Conservation (phyloP, 176 grass and related monocot genomes). For the Eleusine indica region DNA sequence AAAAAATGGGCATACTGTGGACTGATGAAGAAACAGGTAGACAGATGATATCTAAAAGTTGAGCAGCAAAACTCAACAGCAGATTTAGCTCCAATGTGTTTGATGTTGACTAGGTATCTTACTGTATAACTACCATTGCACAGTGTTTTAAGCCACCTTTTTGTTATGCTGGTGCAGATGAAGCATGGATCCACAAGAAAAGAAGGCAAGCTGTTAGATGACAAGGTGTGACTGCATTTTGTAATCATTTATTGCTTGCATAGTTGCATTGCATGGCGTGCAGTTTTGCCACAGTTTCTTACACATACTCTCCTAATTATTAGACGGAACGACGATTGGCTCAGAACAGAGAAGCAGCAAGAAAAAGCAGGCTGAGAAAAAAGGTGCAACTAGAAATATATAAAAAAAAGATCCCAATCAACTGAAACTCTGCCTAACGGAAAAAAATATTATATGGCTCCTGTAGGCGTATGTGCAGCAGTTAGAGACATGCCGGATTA, state of each 20-base stretch:
- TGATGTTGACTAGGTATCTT: constrained; percentile 14
- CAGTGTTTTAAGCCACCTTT: constrained; percentile 32
- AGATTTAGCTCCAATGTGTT: constrained; percentile 29
- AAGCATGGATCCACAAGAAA: constrained; percentile 70
- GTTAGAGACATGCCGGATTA: constrained; percentile 81
- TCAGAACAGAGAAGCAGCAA: constrained; percentile 97
- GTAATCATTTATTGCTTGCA: constrained; percentile 20
- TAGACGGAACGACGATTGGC: constrained; percentile 84
- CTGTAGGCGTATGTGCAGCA: constrained; percentile 90
- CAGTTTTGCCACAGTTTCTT: constrained; percentile 36
- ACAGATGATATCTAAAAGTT: constrained; percentile 22
- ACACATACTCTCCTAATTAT: constrained; percentile 25
- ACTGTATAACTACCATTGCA: constrained; percentile 36
- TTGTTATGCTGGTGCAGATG: constrained; percentile 56
- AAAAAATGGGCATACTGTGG: constrained; percentile 32
- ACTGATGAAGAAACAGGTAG: constrained; percentile 18
- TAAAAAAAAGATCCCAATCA: neutral
- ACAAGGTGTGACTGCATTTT: constrained; percentile 64
- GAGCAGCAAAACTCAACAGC: constrained; percentile 30
- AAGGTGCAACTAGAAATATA: constrained; percentile 57
- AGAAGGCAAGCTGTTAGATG: constrained; percentile 66
- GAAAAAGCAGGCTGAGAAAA: constrained; percentile 95
- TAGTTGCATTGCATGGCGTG: constrained; percentile 12
- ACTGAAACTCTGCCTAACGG: neutral
- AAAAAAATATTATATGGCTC: neutral